These are phyloP conservation scores for Juglanconis sp. DNA, from an alignment of 2,329 filamentous ascomycete species.

Conservation along the genomic window DNA sequence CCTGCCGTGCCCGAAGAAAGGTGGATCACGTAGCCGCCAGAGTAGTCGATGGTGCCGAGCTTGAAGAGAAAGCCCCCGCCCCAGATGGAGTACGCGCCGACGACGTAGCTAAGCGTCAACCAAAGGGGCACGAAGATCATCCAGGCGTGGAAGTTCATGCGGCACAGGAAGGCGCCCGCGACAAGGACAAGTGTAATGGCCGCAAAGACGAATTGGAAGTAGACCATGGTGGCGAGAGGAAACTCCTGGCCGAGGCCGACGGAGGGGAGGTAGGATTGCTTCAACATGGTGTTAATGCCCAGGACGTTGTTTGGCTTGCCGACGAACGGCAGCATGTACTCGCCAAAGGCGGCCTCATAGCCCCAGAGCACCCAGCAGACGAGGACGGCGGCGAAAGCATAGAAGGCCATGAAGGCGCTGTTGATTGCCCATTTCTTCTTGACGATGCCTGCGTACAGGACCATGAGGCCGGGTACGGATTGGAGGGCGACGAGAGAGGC, in stretches of 20 bases:
- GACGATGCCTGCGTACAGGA: constrained; percentile 46
- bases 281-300: constrained; percentile 40
- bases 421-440: constrained; percentile 49
- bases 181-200: constrained; percentile 47
- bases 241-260: constrained; percentile 39
- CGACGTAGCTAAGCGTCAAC: constrained; percentile 32
- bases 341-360: constrained; percentile 46
- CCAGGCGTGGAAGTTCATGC: constrained; percentile 51
- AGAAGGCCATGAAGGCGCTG: constrained; percentile 49
- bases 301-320: constrained; percentile 44
- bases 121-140: constrained; percentile 50
- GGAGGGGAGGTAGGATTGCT: constrained; percentile 39
- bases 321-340: constrained; percentile 48
- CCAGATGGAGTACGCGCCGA: constrained; percentile 18
- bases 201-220: constrained; percentile 53
- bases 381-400: constrained; percentile 45
- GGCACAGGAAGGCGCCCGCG: constrained; percentile 43
- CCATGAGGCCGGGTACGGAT: constrained; percentile 45
- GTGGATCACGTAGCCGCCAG: constrained; percentile 51
- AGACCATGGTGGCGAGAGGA: constrained; percentile 47
- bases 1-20: constrained; percentile 49
- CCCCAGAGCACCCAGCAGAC: constrained; percentile 49
- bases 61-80: constrained; percentile 28
- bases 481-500: constrained; percentile 47
- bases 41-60: constrained; percentile 48